Evolutionary conservation across 441 rosid species (phyloP).

Genomic region (Mallotus repandus): DNA sequence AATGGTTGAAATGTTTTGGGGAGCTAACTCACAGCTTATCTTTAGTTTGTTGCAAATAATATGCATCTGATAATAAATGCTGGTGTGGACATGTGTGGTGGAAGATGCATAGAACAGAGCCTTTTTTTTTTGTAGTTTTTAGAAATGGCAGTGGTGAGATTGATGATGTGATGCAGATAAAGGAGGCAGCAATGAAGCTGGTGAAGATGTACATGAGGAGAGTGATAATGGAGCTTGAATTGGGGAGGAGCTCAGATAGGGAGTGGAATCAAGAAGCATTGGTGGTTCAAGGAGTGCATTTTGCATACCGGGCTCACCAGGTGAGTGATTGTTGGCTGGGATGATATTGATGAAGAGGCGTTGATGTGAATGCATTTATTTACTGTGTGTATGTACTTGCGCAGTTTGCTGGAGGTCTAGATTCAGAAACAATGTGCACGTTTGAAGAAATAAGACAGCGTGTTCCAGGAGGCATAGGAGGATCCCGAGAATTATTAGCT

Average conservation of each 20-base stretch:
- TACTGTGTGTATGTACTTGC: neutral
- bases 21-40: too few species aligned
- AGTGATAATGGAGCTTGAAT: constrained; percentile 71
- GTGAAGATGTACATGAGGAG: constrained; percentile 78
- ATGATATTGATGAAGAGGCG: neutral
- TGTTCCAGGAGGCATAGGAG: constrained; percentile 47
- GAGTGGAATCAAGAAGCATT: constrained; percentile 73
- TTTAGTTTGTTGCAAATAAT: too few species aligned
- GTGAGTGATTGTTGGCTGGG: constrained; percentile 31
- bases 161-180: constrained; percentile 50
- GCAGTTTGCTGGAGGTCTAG: constrained; percentile 93
- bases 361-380: neutral
- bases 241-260: constrained; percentile 53
- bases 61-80: too few species aligned
- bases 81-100: too few species aligned
- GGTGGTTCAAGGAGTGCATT: constrained; percentile 79
- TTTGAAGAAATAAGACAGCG: constrained; percentile 80
- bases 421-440: constrained; percentile 82
- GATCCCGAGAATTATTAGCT: constrained; percentile 44
- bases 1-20: too few species aligned
- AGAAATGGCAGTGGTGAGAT: too few species aligned
- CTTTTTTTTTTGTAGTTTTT: too few species aligned
- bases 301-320: constrained; percentile 85
- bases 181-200: constrained; percentile 66
- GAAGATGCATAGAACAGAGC: too few species aligned